Conservation (phyloP, 139 green algal genomes). For the Chlorella sp. region DNA sequence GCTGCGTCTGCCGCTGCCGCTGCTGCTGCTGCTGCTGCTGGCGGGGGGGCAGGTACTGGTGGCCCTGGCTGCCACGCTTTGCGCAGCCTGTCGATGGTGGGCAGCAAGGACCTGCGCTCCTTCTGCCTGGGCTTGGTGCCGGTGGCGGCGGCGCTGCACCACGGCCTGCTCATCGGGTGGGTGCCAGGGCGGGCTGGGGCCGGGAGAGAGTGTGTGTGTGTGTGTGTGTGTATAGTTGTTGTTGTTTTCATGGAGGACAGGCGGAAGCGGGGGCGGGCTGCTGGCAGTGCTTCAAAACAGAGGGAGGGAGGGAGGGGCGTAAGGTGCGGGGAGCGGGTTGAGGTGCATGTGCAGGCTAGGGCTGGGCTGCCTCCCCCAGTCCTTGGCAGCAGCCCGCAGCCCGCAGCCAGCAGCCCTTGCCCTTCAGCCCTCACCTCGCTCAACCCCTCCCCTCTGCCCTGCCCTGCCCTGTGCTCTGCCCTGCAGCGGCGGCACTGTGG, state of each 20-base stretch:
- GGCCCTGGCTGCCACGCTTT: constrained; percentile 24
- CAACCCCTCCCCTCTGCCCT: neutral
- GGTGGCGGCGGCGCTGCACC: neutral
- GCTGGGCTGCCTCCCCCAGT: too few relatives aligned
- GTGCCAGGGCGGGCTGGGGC: too few relatives aligned
- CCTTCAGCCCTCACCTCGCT: too few relatives aligned
- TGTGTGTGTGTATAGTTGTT: too few relatives aligned
- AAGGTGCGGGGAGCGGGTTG: neutral
- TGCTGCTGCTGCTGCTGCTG: neutral
- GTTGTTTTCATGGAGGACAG: too few relatives aligned
- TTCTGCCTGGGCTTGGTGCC: constrained; percentile 59
- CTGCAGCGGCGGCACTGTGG: neutral
- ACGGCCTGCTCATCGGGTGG: constrained; percentile 1
- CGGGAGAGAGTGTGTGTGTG: constrained; percentile 20
- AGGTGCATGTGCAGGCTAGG: neutral
- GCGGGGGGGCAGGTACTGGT: neutral
- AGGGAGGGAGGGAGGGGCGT: constrained; percentile 4
- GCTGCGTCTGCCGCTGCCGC: neutral
- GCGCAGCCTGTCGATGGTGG: constrained; percentile 57
- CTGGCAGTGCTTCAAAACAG: too few relatives aligned
- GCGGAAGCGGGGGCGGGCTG: too few relatives aligned
- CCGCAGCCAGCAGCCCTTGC: neutral
- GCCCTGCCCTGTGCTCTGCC: neutral
- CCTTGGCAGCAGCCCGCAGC: too few relatives aligned
- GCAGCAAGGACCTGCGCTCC: constrained; percentile 49